Base-by-base conservation (phyloP, 176 grass and related monocot genomes). In the Tillandsia leiboldiana region DNA sequence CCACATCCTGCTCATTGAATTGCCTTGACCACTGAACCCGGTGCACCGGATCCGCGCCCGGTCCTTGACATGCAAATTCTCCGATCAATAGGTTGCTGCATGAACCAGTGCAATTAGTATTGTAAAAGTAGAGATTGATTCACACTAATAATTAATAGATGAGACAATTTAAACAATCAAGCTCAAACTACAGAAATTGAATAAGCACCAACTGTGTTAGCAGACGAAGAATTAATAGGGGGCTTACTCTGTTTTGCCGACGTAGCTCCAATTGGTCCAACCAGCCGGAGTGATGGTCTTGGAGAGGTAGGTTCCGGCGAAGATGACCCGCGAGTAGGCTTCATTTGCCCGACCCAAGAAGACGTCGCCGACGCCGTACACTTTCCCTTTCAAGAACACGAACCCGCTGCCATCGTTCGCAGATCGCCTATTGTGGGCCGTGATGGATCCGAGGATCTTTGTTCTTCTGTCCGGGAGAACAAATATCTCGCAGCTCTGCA, bases 371-470 rank as follows among this genome's bases (percentile, higher is more conserved):
- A 85, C 77, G 18, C 84, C 89, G 29, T 97, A 97, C 49, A 97
- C 82, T 77, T 85, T 99, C 53, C 87, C 84, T 71, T 93, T 93
- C 74, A 90, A 56, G 87, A 99, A 99, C 26, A 99, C 87, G 66
- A 93, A 93, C 49, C 87, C 89, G 2, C 69, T 72, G 24, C 0
- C 15, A 68, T 80, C 82, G n/a, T 93, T 77, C 8, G 61, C 49
- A 42, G 72, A 76, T 69, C 77, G 79, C 49, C 89, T 81, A 12
- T 86, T 76, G 28, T 86, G 82, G 11, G 84, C 87, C 8, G 89
- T 82, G 84, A 99, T 93, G 64, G 89, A 93, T 0, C 89, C 84
- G 2, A 77, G 48, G 77, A 93, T 93, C 70, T 66, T 66, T 69
- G 75, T 99, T 26, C 87, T 66, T 12, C 75, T 75, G 66, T 90